phyloP scores from a whole-genome alignment of 371 early-diverging fungal species.

The Mucor racemosus region DNA sequence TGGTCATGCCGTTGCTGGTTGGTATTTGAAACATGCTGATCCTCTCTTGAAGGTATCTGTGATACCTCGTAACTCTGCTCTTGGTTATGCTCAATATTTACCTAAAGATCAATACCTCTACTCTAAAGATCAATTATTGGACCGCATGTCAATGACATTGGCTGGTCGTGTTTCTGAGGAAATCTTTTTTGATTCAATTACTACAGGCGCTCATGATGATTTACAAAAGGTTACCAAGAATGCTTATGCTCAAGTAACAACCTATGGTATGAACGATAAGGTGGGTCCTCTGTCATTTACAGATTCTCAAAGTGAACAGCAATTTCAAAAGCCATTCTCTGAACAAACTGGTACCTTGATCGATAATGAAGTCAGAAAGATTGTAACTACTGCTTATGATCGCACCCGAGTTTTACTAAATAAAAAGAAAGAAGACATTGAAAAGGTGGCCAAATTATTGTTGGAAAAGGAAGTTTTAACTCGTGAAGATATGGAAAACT shows the following conservation, averaged over 20 bases:
- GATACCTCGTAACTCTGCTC: conserved; percentile 93
- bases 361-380: conserved; percentile 86
- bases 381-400: conserved; percentile 81
- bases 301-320: conserved; percentile 68
- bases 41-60: conserved; percentile 97
- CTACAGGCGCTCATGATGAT: conserved; percentile 93
- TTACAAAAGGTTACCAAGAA: conserved; percentile 95
- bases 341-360: conserved; percentile 94
- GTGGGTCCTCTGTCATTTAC: conserved; percentile 88
- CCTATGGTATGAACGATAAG: conserved; percentile 92
- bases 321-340: conserved; percentile 92
- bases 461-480: conserved; percentile 95
- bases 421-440: conserved; percentile 81
- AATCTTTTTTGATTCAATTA: conserved; percentile 88
- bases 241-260: conserved; percentile 93
- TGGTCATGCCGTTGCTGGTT: conserved; percentile 97
- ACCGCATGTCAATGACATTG: conserved; percentile 97
- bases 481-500: conserved; percentile 89
- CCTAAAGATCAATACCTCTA: conserved; percentile 96
- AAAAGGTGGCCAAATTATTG: conserved; percentile 88
- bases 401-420: conserved; percentile 78
- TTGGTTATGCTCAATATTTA: conserved; percentile 98
- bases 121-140: conserved; percentile 89
- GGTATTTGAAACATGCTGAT: conserved; percentile 94
- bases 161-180: conserved; percentile 94